Evolutionary conservation across 192 early-diverging fungal genomes (phyloP).

Genomic region (Coemansia sp.): DNA sequence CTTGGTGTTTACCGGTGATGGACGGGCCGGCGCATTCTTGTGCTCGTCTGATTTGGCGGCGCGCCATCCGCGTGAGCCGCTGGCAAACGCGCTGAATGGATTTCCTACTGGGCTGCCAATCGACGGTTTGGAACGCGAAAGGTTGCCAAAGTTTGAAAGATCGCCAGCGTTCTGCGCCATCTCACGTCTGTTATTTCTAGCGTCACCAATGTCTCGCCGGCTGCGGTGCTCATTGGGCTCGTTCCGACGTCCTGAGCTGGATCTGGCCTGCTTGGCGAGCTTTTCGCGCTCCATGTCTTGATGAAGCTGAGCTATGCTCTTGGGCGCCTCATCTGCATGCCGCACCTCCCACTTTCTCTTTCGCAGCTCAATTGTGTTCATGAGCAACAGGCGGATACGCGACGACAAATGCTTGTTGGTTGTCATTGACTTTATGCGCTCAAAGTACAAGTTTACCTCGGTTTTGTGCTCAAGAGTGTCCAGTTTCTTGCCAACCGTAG

Average conservation of each 20-base stretch:
- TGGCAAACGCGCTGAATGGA: conserved; percentile 23
- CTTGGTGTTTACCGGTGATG: conserved; percentile 24
- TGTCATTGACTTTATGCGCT: conserved; percentile 70
- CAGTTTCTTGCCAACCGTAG: conserved; percentile 77
- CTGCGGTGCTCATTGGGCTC: not conserved
- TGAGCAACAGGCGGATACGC: conserved; percentile 88
- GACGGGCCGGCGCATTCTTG: conserved; percentile 18
- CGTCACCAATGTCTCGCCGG: conserved; percentile 61
- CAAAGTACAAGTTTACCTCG: conserved; percentile 81
- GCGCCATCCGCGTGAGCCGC: conserved; percentile 52
- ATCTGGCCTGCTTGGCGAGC: conserved; percentile 57
- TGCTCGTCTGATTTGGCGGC: not conserved
- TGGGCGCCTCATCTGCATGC: conserved; percentile 66
- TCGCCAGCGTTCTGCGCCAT: conserved; percentile 59
- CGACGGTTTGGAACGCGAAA: conserved; percentile 33
- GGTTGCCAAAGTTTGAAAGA: conserved; percentile 67
- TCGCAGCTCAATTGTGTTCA: conserved; percentile 82
- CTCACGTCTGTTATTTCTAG: conserved; percentile 58
- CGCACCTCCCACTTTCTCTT: conserved; percentile 70
- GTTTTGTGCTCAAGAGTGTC: conserved; percentile 57
- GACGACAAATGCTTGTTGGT: conserved; percentile 64
- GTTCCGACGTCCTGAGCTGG: not conserved
- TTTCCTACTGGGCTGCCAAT: not conserved
- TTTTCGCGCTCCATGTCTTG: conserved; percentile 64
- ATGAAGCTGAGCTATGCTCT: conserved; percentile 89